phyloP scores from a whole-genome alignment of 495 filamentous ascomycete species.

The Penicillium coprophilum region DNA sequence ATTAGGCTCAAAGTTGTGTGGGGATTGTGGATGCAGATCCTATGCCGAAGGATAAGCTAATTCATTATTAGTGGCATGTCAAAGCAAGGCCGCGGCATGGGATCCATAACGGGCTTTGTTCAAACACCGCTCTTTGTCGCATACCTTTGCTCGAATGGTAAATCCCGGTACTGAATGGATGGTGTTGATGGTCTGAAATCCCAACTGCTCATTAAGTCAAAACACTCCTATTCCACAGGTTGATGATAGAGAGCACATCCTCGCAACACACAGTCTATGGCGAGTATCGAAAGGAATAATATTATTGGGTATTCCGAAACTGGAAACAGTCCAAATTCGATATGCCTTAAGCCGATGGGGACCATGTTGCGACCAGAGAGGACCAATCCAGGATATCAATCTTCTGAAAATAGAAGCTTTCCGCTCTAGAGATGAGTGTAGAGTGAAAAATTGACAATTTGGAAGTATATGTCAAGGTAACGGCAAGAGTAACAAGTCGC shows the following conservation, averaged over 20 bases:
- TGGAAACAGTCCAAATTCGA: conserved; percentile 8
- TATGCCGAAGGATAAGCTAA: not conserved
- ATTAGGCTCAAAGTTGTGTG: not conserved
- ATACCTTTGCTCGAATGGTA: conserved; percentile 14
- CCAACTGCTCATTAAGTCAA: conserved; percentile 13
- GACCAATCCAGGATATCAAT: conserved; percentile 2
- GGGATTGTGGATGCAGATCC: not conserved
- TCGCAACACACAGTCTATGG: conserved; percentile 25
- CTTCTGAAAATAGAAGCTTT: conserved; percentile 5
- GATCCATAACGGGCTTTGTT: not conserved
- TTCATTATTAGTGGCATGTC: not conserved
- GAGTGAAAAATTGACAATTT: not conserved
- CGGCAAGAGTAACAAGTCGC: not conserved
- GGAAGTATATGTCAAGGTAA: not conserved
- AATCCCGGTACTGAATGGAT: conserved; percentile 1
- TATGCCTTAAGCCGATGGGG: conserved; percentile 7
- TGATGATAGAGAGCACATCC: too few species aligned
- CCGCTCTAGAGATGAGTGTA: conserved; percentile 11
- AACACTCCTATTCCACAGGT: too few species aligned
- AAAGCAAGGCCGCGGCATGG: too few species aligned
- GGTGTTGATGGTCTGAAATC: conserved; percentile 7
- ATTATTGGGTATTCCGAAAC: conserved; percentile 7
- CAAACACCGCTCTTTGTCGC: not conserved
- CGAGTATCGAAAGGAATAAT: conserved; percentile 24
- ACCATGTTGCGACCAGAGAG: conserved; percentile 18